Base-by-base conservation (phyloP, 768 basidiomycete genomes). In the Hericium alpestre region DNA sequence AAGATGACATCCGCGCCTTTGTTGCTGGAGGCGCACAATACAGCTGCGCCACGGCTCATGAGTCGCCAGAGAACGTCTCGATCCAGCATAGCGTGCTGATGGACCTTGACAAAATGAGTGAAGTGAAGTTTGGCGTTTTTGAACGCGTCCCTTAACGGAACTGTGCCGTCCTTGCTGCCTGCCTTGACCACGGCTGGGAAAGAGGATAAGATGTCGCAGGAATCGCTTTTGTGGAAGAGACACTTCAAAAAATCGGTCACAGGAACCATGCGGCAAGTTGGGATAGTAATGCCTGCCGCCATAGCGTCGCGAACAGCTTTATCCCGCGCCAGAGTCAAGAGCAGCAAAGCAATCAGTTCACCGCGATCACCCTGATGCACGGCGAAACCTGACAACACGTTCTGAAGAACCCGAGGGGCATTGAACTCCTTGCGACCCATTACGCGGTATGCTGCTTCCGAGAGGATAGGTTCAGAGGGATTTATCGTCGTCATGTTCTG, bases 51-150 rank as follows among this genome's bases (percentile, higher is more conserved):
- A 27, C 65, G 65, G 37, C 53, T 51, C 46, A 68, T 57, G 40
- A 65, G 46, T 22, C 15, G 20, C 62, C 56, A 65, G 7, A 70
- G 65, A 48, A 55, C 63, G 22, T 58, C 37, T 27, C 47, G 56
- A 55, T 65, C 61, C 18, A 70, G 51, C 25, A 64, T 32, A 4
- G 23, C 51, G 23, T n/a, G 39, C 20, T 67, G 58, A 23, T 63
- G 46, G 22, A 66, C 58, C 52, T 68, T 68, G 62, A 71, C 59
- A 49, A 69, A 67, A 56, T 71, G 68, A 54, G 62, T 71, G 63
- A 70, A 70, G 56, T 68, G 63, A 43, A 70, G 59, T 1, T 32
- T 4, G 6, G 27, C 11, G 22, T 23, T 15, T 23, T 50, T 23
- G 49, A 50, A 50, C 49, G 11, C 11, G 49, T 15, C 15, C 10